Evolutionary conservation across 192 early-diverging fungal genomes (phyloP), one percentile per base, ranked within the genome.

Genomic region (Dispira simplex): DNA sequence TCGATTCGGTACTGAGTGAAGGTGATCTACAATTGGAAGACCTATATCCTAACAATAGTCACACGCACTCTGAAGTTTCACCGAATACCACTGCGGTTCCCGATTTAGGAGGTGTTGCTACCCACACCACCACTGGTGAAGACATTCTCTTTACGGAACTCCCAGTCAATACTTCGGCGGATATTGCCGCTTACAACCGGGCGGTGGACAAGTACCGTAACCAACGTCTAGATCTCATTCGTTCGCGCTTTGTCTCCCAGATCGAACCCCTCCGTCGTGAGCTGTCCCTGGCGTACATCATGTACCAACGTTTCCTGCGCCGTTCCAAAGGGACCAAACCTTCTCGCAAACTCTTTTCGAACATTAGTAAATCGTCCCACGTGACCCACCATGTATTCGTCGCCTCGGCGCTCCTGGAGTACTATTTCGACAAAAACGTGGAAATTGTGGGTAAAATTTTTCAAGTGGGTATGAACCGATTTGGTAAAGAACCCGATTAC

Each of bases 381-480:
- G 79, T 85, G 46, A 90, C 88, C 8, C 85, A 90, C 67, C 93
- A 95, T 65, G 77, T 95, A n/a, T 93, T 76, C 72, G 85, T 90
- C n/a, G 82, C 89, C 2, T 84, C 85, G 63, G 95, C 93, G 11
- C 66, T 92, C 45, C 89, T 95, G 89, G 95, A 98, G 72, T 91
- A 90, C 70, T 86, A 94, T 67, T 82, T 85, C 63, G 90, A 81
- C 54, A 95, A 95, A 75, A 88, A 92, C 64, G 70, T 84, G 0
- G 69, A 63, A 1, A 79, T 95, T 58, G 95, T 93, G 0, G 89
- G 87, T 43, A 88, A 87, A 63, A 85, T 98, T 46, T 95, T 98
- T 73, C 90, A 91, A 68, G 66, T 88, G n/a, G 91, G 89, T 25
- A 71, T 90, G 63, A 95, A 95, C 69, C 64, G 68, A 1, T 91